Base-by-base conservation (phyloP, 257 asterid genomes). In the Phtheirospermum japonicum region DNA sequence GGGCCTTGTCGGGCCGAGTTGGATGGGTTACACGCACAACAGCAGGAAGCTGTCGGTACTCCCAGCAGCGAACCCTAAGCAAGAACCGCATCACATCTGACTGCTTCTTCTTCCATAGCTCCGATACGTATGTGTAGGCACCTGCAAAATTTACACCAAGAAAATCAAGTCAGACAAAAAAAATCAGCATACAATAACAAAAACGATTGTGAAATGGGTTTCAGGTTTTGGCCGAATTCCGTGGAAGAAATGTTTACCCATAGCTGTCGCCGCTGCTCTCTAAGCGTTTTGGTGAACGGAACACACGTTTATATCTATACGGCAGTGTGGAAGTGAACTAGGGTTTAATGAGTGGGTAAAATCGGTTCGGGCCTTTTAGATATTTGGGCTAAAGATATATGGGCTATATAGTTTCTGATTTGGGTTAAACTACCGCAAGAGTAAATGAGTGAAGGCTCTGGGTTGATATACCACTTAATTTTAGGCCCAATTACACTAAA, bases 51-150 rank as follows among this genome's bases (percentile, higher is more conserved):
- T 83, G 90, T 13, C 90, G 87, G 61, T 83, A 83, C 70, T 83
- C 90, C 90, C 90, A 83, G 78, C 86, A 80, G 55, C 90, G 85
- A 5, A 83, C 81, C 73, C 90, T 66, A 0, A 73, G 83, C 71
- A 83, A 36, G 66, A 80, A 83, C 62, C 90, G 74, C 90, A 83
- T 83, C 68, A 80, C 84, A 78, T 83, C 89, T 0, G 86, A 80
- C 28, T 83, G 90, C 72, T 83, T 83, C 77, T 78, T 83, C 83
- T 82, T 83, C 83, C 85, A 76, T 63, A 83, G 78, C 83, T 83
- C 90, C 52, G 90, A 74, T 11, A 83, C 78, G 71, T 83, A 83
- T 0, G 87, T 78, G 76, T 83, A 83, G 1, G 90, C 90, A 66
- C 87, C 90, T 83, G 74, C 39, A n/a, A 42, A 42, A 13, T 12